Evolutionary conservation across 129 eudicot genomes (phyloP).

Genomic region (Centrapalus pauciflorus): DNA sequence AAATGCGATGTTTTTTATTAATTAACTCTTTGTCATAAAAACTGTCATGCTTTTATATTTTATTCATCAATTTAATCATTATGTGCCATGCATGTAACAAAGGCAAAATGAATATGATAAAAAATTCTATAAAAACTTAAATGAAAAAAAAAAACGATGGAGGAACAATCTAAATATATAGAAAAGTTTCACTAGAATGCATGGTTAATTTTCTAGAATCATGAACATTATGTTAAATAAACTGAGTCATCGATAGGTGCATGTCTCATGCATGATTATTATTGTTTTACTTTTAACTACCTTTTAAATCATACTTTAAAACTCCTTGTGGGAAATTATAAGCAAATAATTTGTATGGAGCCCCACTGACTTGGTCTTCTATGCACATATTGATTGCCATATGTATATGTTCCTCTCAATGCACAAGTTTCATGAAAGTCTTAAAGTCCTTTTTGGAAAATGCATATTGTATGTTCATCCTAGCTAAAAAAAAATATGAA

Average conservation of each 20-base stretch:
- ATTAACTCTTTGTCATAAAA: no score
- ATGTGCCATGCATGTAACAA: no score
- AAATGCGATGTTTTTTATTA: no score
- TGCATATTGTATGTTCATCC: constrained; percentile 29
- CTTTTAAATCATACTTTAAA: constrained; percentile 27
- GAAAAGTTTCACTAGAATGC: no score
- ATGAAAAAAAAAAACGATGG: no score
- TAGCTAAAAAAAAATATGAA: no score
- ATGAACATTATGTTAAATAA: constrained; percentile 16
- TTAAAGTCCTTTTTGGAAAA: constrained; percentile 24
- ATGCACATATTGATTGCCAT: constrained; percentile 24
- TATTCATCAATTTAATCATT: no score
- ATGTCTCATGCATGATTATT: constrained; percentile 19
- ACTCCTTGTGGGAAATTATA: constrained; percentile 36
- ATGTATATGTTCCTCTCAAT: constrained; percentile 21
- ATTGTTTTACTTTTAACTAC: constrained; percentile 21
- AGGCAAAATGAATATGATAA: no score
- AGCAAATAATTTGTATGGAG: constrained; percentile 36
- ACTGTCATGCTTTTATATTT: no score
- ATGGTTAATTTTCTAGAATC: background rate
- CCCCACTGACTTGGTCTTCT: constrained; percentile 35
- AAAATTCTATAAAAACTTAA: no score
- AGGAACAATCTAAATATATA: no score
- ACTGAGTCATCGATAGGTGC: constrained; percentile 29
- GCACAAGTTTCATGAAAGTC: constrained; percentile 40